phyloP scores from a whole-genome alignment of 192 early-diverging fungal species.

The Powellomyces hirtus region DNA sequence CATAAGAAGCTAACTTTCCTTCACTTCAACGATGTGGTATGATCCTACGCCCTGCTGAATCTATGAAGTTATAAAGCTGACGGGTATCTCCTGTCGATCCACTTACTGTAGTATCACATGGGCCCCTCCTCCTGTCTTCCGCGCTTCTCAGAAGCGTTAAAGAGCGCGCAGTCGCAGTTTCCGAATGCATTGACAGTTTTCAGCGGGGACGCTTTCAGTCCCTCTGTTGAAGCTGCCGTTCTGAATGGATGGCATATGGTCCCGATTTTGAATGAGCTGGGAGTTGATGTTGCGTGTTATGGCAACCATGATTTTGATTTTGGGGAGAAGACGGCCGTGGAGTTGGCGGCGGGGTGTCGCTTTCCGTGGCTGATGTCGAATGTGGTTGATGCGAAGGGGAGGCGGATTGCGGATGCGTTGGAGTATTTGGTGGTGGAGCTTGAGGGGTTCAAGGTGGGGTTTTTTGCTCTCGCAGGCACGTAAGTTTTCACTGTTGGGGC shows the following conservation, averaged over 20 bases:
- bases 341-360: slow-evolving; percentile 48
- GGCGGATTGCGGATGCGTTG: slow-evolving; percentile 32
- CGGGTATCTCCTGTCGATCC: background rate
- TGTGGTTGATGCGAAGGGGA: slow-evolving; percentile 45
- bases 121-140: background rate
- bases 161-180: background rate
- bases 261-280: slow-evolving; percentile 56
- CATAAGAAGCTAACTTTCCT: background rate
- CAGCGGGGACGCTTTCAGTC: slow-evolving; percentile 12
- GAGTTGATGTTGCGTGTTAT: slow-evolving; percentile 55
- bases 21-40: background rate
- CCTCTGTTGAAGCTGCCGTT: background rate
- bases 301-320: slow-evolving; percentile 65
- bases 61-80: no score
- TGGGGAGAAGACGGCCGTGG: slow-evolving; percentile 53
- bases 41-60: background rate
- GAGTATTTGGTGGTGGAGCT: slow-evolving; percentile 48
- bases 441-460: slow-evolving; percentile 53
- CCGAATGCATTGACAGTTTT: background rate
- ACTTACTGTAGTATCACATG: background rate
- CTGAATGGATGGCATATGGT: slow-evolving; percentile 24
- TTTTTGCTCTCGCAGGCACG: slow-evolving; percentile 59
- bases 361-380: slow-evolving; percentile 76
- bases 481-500: background rate
- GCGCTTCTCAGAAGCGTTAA: background rate